These are phyloP conservation scores for Pirum gemmata DNA, from an alignment of 78 protist genomes.

Conservation along the genomic window DNA sequence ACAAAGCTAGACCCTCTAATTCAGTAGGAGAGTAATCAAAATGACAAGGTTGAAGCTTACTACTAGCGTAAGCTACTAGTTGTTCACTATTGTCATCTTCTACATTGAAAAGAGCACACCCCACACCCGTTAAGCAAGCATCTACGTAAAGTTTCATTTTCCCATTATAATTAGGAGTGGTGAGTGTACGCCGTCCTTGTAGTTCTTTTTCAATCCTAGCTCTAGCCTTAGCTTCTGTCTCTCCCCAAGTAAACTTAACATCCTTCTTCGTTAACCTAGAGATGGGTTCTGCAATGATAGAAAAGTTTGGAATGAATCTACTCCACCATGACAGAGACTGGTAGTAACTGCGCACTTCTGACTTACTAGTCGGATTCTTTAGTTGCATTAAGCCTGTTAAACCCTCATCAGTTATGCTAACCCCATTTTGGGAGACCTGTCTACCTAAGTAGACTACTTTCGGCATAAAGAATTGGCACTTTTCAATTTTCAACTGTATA, in stretches of 20 bases:
- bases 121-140: neutral
- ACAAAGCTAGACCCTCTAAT: no score
- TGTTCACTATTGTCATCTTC: neutral
- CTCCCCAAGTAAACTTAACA: neutral
- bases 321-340: neutral
- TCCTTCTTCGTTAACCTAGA: neutral
- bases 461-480: neutral
- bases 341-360: neutral
- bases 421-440: neutral
- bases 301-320: neutral
- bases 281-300: neutral
- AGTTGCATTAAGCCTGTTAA: neutral
- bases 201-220: no score
- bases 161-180: neutral
- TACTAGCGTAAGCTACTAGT: neutral
- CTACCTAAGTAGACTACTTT: neutral
- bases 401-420: neutral
- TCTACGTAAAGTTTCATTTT: neutral
- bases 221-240: neutral
- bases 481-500: neutral
- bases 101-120: neutral
- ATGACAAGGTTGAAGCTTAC: neutral
- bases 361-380: neutral
- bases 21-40: no score
- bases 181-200: neutral